Conservation (phyloP, 805 yeast species). For the Kuraishia ogatae region DNA sequence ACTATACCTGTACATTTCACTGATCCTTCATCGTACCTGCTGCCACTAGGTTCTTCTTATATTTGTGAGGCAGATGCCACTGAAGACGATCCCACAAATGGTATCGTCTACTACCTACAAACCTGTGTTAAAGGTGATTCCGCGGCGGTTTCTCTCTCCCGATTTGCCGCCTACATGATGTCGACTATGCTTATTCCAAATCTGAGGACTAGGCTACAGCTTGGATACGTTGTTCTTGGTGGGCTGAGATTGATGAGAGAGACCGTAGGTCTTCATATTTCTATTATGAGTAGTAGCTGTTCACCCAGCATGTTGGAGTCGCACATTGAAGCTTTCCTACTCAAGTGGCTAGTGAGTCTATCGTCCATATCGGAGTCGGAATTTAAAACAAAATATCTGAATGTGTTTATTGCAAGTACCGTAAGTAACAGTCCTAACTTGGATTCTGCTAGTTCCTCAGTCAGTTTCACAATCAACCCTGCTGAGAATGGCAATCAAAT, state of each 20-base stretch:
- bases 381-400: constrained; percentile 26
- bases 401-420: constrained; percentile 25
- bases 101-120: constrained; percentile 48
- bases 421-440: constrained; percentile 9
- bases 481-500: constrained; percentile 13
- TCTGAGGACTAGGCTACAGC: constrained; percentile 43
- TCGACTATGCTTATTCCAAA: constrained; percentile 33
- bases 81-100: constrained; percentile 39
- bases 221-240: constrained; percentile 56
- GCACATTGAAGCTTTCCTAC: constrained; percentile 40
- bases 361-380: constrained; percentile 20
- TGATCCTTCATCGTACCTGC: constrained; percentile 28
- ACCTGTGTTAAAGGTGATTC: constrained; percentile 37
- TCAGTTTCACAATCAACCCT: constrained; percentile 17
- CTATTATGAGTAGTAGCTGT: constrained; percentile 43
- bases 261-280: constrained; percentile 50
- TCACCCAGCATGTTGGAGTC: constrained; percentile 30
- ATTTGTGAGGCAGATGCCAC: constrained; percentile 25
- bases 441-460: constrained; percentile 10
- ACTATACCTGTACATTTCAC: background rate
- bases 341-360: constrained; percentile 26
- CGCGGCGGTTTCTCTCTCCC: constrained; percentile 29
- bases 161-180: constrained; percentile 37
- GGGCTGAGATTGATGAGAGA: constrained; percentile 44
- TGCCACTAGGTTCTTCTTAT: constrained; percentile 28